A percentile compares a stretch with the other conserved stretches of the same genome.
phyloP scores from a whole-genome alignment of 257 asterid species.

The Jacaranda copaia region DNA sequence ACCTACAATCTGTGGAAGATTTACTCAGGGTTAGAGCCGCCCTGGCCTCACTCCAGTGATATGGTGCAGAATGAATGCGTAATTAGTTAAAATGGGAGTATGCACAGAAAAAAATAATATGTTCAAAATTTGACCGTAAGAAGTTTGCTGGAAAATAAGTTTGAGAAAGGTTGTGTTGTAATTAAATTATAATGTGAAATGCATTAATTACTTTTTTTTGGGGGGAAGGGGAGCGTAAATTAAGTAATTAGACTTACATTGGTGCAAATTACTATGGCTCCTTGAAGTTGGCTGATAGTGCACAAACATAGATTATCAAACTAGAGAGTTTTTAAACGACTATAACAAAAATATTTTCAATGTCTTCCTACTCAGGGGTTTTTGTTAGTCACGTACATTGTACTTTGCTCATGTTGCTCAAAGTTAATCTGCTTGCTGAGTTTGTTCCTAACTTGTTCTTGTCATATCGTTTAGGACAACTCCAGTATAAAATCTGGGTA shows the following conservation, averaged over 20 bases:
- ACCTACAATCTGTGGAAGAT: too few relatives aligned
- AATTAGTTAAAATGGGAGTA: constrained; percentile 2
- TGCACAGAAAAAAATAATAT: neutral
- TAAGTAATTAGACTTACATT: constrained; percentile 2
- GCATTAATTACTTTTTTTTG: neutral
- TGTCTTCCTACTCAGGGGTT: neutral
- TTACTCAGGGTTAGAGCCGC: too few relatives aligned
- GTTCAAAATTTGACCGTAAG: neutral
- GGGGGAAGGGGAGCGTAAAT: neutral
- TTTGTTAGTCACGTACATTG: neutral
- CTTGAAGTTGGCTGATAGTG: neutral
- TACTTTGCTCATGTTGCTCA: neutral
- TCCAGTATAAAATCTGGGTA: neutral
- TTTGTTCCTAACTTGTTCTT: neutral
- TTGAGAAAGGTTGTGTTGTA: neutral
- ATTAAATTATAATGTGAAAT: constrained; percentile 17
- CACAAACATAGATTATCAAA: too few relatives aligned
- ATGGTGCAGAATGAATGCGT: constrained; percentile 4
- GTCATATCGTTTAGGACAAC: neutral
- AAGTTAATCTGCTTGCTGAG: neutral
- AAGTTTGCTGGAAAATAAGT: neutral
- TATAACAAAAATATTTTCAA: too few relatives aligned
- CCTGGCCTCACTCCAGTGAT: too few relatives aligned
- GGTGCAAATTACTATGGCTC: neutral
- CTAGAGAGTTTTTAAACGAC: too few relatives aligned